Evolutionary conservation across 306 rosid genomes (phyloP).

Genomic region (Canavalia gladiata): DNA sequence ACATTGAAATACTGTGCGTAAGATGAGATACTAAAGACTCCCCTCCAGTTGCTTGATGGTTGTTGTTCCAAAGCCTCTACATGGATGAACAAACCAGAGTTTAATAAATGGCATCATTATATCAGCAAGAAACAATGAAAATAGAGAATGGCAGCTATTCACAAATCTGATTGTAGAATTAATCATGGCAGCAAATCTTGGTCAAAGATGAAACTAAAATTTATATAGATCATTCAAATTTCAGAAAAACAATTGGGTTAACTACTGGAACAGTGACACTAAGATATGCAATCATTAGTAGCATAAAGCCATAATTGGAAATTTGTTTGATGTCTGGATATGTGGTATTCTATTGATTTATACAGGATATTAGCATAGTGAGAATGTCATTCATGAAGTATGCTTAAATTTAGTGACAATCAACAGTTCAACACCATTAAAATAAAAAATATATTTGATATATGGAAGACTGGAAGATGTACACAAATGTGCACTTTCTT

Average conservation of each 20-base stretch:
- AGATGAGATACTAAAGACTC: conserved; percentile 81
- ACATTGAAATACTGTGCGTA: conserved; percentile 90
- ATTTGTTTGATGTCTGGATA: conserved; percentile 3
- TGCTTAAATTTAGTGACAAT: conserved; percentile 30
- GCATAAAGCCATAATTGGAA: conserved; percentile 14
- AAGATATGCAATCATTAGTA: conserved; percentile 26
- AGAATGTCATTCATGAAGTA: conserved; percentile 1
- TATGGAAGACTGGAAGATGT: background rate
- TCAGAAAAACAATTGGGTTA: conserved; percentile 18
- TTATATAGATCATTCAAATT: conserved; percentile 20
- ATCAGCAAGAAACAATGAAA: conserved; percentile 24
- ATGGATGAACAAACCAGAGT: conserved; percentile 43
- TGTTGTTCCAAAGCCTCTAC: conserved; percentile 91
- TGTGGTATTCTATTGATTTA: background rate
- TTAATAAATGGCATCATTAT: conserved; percentile 31
- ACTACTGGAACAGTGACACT: conserved; percentile 15
- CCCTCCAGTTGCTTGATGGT: conserved; percentile 89
- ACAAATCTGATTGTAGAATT: conserved; percentile 36
- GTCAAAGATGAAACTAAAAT: conserved; percentile 23
- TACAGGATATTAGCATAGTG: background rate
- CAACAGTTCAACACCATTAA: background rate
- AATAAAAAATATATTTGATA: background rate
- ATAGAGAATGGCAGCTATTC: conserved; percentile 15
- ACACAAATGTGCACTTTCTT: background rate
- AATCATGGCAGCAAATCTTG: conserved; percentile 17